A percentile compares a stretch with the other conserved stretches of the same genome.
These are phyloP conservation scores for Nymphaea colorata DNA, from an alignment of 164 flowering plant species.

Conservation along the genomic window DNA sequence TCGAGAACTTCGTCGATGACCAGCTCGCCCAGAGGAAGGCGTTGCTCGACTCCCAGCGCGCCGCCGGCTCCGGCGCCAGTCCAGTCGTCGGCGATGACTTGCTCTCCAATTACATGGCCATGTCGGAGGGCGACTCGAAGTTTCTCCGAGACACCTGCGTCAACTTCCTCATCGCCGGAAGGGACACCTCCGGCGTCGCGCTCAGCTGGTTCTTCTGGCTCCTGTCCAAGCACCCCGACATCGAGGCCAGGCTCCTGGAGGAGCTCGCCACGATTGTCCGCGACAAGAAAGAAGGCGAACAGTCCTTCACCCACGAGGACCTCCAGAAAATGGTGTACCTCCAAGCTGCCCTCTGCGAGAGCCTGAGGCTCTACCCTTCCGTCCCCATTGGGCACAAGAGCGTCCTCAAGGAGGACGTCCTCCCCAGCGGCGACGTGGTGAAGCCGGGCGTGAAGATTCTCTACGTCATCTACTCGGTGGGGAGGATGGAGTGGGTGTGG, in stretches of 20 bases:
- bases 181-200: conserved; percentile 12
- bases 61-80: neutral
- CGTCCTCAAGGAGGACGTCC: conserved; percentile 16
- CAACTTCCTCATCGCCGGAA: conserved; percentile 6
- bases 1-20: conserved; percentile 5
- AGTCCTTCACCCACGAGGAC: neutral
- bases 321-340: conserved; percentile 1
- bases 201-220: conserved; percentile 35
- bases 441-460: conserved; percentile 30
- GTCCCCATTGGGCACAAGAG: conserved; percentile 38
- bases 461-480: conserved; percentile 40
- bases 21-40: neutral
- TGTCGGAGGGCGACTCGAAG: neutral
- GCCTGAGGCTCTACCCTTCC: conserved; percentile 37
- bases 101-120: neutral
- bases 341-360: conserved; percentile 18
- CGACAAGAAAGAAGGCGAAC: neutral
- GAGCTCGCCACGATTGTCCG: conserved; percentile 10
- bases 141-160: conserved; percentile 6
- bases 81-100: neutral
- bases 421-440: conserved; percentile 29
- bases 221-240: conserved; percentile 15
- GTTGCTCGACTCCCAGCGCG: neutral
- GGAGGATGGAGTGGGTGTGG: conserved; percentile 42
- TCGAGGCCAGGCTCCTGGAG: conserved; percentile 17